These are phyloP conservation scores for Rosa rugosa DNA, from an alignment of 306 rosid genomes.

Conservation along the genomic window DNA sequence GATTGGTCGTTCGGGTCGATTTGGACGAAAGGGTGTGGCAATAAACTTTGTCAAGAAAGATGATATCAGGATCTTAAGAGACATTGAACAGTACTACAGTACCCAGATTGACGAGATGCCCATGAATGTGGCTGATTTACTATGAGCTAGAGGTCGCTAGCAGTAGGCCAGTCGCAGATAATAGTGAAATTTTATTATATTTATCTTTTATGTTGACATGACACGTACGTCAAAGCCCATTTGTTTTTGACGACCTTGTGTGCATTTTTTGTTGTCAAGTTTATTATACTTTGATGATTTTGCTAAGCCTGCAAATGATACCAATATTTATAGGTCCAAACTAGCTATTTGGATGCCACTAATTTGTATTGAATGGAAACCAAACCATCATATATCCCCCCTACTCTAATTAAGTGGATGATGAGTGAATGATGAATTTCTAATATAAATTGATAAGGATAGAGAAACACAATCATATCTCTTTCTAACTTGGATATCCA, in stretches of 20 bases:
- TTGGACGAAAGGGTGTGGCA: constrained; percentile 99
- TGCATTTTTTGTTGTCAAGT: not conserved
- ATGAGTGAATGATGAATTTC: too few relatives aligned
- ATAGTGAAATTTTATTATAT: not conserved
- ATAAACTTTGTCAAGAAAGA: constrained; percentile 92
- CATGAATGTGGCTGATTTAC: constrained; percentile 89
- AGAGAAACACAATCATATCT: too few relatives aligned
- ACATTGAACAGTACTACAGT: constrained; percentile 91
- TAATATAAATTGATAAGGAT: too few relatives aligned
- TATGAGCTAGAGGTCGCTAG: not conserved
- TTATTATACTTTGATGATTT: not conserved
- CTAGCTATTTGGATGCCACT: too few relatives aligned
- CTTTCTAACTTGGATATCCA: too few relatives aligned
- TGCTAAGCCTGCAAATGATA: too few relatives aligned
- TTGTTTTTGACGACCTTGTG: too few relatives aligned
- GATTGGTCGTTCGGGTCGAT: constrained; percentile 97
- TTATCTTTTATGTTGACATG: not conserved
- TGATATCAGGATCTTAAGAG: constrained; percentile 88
- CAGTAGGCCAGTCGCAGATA: not conserved
- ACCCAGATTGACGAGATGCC: constrained; percentile 99
- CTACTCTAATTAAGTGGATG: too few relatives aligned
- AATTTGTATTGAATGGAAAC: too few relatives aligned
- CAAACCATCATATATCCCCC: too few relatives aligned
- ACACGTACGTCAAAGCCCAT: not conserved
- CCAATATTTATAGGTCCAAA: too few relatives aligned